Conservation (phyloP, 2,329 filamentous ascomycete species). For the Penicillium oxalicum region DNA sequence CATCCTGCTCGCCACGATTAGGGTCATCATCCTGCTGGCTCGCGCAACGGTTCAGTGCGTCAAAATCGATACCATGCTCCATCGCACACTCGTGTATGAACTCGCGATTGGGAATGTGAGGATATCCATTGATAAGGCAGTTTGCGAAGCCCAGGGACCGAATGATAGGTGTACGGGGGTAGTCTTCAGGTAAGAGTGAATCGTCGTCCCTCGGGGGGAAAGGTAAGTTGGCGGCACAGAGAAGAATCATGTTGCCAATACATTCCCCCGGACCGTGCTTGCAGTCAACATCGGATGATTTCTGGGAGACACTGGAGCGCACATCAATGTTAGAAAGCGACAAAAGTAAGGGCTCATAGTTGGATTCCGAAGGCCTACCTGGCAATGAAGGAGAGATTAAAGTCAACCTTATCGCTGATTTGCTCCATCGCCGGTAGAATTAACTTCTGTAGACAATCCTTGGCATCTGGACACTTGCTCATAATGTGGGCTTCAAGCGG, state of each 20-base stretch:
- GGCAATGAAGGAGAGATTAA: slow-evolving; percentile 85
- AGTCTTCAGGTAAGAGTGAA: slow-evolving; percentile 33
- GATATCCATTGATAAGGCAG: slow-evolving; percentile 74
- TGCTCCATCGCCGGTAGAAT: slow-evolving; percentile 82
- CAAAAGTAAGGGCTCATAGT: too few relatives aligned
- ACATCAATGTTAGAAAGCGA: slow-evolving; percentile 3
- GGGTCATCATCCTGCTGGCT: slow-evolving; percentile 68
- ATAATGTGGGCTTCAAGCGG: slow-evolving; percentile 93
- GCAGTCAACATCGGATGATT: slow-evolving; percentile 78
- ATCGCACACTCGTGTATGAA: slow-evolving; percentile 82
- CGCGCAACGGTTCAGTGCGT: slow-evolving; percentile 73
- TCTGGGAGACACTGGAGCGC: slow-evolving; percentile 51
- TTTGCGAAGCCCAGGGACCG: slow-evolving; percentile 88
- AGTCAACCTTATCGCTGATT: slow-evolving; percentile 78
- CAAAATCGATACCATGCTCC: slow-evolving; percentile 83
- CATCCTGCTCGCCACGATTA: slow-evolving; percentile 51
- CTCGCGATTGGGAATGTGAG: slow-evolving; percentile 67
- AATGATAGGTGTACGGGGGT: slow-evolving; percentile 67
- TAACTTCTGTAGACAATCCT: slow-evolving; percentile 71
- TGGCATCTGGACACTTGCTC: slow-evolving; percentile 91
- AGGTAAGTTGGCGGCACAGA: slow-evolving; percentile 72
- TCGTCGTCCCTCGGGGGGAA: slow-evolving; percentile 27
- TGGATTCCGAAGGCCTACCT: slow-evolving; percentile 44
- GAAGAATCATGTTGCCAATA: slow-evolving; percentile 87
- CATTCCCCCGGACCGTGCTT: slow-evolving; percentile 87